A percentile compares a stretch with the other conserved stretches of the same genome.
These are phyloP conservation scores for Pseudogymnoascus sp. DNA, from an alignment of 2,329 filamentous ascomycete species.

Conservation along the genomic window DNA sequence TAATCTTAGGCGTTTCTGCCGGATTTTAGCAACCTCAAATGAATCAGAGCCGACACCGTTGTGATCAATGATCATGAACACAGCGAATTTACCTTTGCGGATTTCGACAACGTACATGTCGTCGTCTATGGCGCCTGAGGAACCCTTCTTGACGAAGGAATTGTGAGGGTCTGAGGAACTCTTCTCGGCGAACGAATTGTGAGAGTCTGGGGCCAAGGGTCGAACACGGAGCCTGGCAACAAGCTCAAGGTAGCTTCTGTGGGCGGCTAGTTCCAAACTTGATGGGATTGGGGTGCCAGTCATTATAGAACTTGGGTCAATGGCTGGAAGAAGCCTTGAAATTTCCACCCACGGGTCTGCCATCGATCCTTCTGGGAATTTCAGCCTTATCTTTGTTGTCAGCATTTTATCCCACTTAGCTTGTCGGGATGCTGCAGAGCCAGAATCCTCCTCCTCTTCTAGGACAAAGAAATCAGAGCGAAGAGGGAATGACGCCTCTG, in stretches of 20 bases:
- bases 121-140: background rate
- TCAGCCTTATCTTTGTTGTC: background rate
- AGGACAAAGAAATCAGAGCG: background rate
- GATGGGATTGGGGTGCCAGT: background rate
- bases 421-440: background rate
- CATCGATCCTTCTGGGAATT: background rate
- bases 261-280: background rate
- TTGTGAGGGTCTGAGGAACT: background rate
- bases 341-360: slow-evolving; percentile 2
- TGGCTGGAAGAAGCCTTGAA: background rate
- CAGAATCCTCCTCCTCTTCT: background rate
- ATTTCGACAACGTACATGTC: background rate
- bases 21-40: slow-evolving; percentile 9
- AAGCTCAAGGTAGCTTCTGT: background rate
- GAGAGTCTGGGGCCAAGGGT: background rate
- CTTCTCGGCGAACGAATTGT: background rate
- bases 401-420: slow-evolving; percentile 9
- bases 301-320: background rate
- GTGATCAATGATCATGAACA: background rate
- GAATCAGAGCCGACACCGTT: background rate
- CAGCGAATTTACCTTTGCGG: slow-evolving; percentile 1
- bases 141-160: background rate
- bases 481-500: background rate
- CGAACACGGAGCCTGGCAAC: background rate
- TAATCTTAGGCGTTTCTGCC: slow-evolving; percentile 5